Evolutionary conservation across 768 basidiomycete species (phyloP).

Genomic region (Suillus decipiens): DNA sequence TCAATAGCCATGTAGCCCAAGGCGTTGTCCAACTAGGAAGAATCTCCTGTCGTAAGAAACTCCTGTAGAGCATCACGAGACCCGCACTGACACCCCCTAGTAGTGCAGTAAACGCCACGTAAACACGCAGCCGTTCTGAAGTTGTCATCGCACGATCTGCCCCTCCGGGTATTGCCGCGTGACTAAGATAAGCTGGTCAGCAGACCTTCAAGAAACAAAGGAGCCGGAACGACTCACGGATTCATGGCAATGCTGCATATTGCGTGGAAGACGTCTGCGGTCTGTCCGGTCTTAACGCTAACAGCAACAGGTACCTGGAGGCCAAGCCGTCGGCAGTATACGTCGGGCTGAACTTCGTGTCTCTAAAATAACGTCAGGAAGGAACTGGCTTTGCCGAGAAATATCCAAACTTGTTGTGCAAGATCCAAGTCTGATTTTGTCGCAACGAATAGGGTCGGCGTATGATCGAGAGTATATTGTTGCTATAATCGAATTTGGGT

Average conservation of each 20-base stretch:
- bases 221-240: constrained; percentile 58
- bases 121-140: constrained; percentile 67
- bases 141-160: constrained; percentile 75
- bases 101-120: constrained; percentile 70
- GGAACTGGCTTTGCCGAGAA: constrained; percentile 9
- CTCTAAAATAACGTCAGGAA: constrained; percentile 49
- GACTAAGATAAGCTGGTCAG: constrained; percentile 38
- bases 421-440: constrained; percentile 98
- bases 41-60: constrained; percentile 54
- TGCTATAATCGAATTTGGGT: constrained; percentile 55
- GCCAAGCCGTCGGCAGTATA: constrained; percentile 86
- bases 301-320: constrained; percentile 96
- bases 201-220: constrained; percentile 10
- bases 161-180: constrained; percentile 79
- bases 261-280: constrained; percentile 84
- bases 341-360: constrained; percentile 98
- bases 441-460: constrained; percentile 96
- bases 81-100: constrained; percentile 77
- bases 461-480: constrained; percentile 94
- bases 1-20: constrained; percentile 70
- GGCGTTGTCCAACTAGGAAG: constrained; percentile 55
- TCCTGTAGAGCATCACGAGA: constrained; percentile 69
- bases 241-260: constrained; percentile 84
- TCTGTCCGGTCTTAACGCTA: constrained; percentile 83
- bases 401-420: constrained; percentile 75